These are phyloP conservation scores for Phoenix roebelenii DNA, from an alignment of 176 grass and related monocot genomes.

Conservation along the genomic window DNA sequence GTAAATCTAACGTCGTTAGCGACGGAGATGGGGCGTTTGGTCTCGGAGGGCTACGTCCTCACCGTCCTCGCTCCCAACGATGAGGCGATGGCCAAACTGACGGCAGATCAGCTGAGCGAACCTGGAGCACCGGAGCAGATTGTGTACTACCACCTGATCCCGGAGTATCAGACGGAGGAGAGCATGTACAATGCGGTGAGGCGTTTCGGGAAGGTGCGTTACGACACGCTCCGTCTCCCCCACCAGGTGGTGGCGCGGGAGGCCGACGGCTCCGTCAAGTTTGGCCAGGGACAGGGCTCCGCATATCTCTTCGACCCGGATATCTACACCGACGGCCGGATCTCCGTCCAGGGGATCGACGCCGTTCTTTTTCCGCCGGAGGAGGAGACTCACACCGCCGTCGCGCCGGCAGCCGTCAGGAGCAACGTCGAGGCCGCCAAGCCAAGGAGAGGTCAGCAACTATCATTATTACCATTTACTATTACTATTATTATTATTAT, in stretches of 20 bases:
- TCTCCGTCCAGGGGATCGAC: slow-evolving; percentile 84
- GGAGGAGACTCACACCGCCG: slow-evolving; percentile 9
- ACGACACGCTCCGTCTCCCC: slow-evolving; percentile 59
- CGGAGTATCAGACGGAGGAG: slow-evolving; percentile 86
- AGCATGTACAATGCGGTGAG: slow-evolving; percentile 80
- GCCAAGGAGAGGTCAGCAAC: slow-evolving; percentile 56
- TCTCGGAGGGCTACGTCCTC: slow-evolving; percentile 64
- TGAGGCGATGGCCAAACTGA: slow-evolving; percentile 63
- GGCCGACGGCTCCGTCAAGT: slow-evolving; percentile 80
- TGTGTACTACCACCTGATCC: slow-evolving; percentile 79
- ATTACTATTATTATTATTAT: no score
- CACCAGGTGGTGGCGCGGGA: slow-evolving; percentile 66
- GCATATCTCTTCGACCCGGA: slow-evolving; percentile 75
- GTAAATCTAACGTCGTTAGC: slow-evolving; percentile 70
- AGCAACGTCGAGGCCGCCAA: slow-evolving; percentile 33
- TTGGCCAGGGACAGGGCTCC: slow-evolving; percentile 48
- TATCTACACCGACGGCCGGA: slow-evolving; percentile 73
- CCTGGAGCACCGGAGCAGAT: slow-evolving; percentile 68
- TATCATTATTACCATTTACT: background rate
- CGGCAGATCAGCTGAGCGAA: slow-evolving; percentile 53
- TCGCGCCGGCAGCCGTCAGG: slow-evolving; percentile 10
- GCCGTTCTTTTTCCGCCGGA: slow-evolving; percentile 56
- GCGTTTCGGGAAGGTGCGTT: slow-evolving; percentile 51
- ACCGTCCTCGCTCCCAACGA: slow-evolving; percentile 70
- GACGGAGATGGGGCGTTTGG: slow-evolving; percentile 67